phyloP scores from a whole-genome alignment of 257 asterid genomes.

The Thymus mandschuricus region DNA sequence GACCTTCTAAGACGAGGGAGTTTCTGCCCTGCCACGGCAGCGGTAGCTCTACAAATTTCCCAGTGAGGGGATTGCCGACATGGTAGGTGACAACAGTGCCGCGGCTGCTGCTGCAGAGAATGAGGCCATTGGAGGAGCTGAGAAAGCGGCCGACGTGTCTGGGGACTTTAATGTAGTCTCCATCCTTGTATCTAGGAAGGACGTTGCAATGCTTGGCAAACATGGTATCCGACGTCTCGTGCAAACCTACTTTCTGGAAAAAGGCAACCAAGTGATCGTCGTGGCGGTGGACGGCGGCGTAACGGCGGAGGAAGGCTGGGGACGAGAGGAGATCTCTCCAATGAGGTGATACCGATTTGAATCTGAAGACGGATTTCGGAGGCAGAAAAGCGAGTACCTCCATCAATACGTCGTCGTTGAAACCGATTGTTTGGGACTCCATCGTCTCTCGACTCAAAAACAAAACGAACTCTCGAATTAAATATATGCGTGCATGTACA shows the following conservation, averaged over 20 bases:
- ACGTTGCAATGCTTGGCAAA: not conserved
- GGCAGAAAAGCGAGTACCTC: not conserved
- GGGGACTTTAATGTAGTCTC: not conserved
- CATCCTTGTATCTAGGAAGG: not conserved
- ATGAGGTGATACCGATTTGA: not conserved
- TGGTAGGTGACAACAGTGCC: not conserved
- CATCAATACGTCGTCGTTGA: no score
- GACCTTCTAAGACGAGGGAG: not conserved
- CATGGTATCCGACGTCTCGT: not conserved
- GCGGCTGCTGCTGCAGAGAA: not conserved
- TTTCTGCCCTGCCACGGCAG: not conserved
- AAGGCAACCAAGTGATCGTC: not conserved
- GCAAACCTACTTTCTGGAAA: not conserved
- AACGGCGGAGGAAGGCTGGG: not conserved
- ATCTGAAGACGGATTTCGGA: not conserved
- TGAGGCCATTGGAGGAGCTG: not conserved
- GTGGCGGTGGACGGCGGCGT: not conserved
- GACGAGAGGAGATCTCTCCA: not conserved
- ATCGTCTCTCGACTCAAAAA: no score
- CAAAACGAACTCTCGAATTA: no score
- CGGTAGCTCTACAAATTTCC: not conserved
- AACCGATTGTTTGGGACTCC: no score
- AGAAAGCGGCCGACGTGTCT: not conserved
- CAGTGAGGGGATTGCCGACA: not conserved
- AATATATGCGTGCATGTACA: no score